Evolutionary conservation across 177 flowering plant genomes (phyloP).

Genomic region (Vitis hybrid): DNA sequence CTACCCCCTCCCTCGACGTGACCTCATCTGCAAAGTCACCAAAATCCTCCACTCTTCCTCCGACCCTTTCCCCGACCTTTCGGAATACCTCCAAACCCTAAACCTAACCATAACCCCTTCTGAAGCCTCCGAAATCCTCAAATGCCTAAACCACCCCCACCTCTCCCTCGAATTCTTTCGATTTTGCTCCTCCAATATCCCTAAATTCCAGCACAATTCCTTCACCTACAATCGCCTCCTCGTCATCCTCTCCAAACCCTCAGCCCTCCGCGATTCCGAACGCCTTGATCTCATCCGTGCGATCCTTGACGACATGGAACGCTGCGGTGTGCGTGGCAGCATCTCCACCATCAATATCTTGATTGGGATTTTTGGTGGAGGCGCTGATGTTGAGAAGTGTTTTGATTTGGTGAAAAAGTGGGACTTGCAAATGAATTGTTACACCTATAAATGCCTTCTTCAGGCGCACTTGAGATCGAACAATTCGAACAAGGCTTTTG

Average conservation of each 20-base stretch:
- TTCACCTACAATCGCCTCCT: conserved; percentile 77
- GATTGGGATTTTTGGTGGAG: conserved; percentile 57
- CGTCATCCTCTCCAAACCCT: conserved; percentile 50
- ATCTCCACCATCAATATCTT: conserved; percentile 81
- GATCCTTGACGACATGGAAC: conserved; percentile 60
- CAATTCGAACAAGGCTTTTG: conserved; percentile 41
- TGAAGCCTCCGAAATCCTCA: conserved; percentile 73
- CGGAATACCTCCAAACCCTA: conserved; percentile 55
- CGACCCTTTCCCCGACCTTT: conserved; percentile 51
- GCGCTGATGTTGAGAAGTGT: conserved; percentile 50
- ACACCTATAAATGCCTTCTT: conserved; percentile 76
- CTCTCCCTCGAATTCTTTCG: conserved; percentile 71
- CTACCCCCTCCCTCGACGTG: conserved; percentile 81
- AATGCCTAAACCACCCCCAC: conserved; percentile 54
- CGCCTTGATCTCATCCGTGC: conserved; percentile 28
- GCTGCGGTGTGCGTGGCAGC: conserved; percentile 40
- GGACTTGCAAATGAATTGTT: conserved; percentile 62
- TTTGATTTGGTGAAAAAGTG: conserved; percentile 62
- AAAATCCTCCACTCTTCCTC: conserved; percentile 45
- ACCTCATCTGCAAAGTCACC: conserved; percentile 68
- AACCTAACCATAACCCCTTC: conserved; percentile 52
- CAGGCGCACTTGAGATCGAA: conserved; percentile 69
- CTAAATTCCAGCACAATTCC: conserved; percentile 66
- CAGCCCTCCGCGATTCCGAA: conserved; percentile 18
- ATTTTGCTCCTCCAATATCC: conserved; percentile 48